A percentile compares a stretch with the other conserved stretches of the same genome.
phyloP scores from a whole-genome alignment of 805 yeast species.

The Metschnikowia picachoensis region DNA sequence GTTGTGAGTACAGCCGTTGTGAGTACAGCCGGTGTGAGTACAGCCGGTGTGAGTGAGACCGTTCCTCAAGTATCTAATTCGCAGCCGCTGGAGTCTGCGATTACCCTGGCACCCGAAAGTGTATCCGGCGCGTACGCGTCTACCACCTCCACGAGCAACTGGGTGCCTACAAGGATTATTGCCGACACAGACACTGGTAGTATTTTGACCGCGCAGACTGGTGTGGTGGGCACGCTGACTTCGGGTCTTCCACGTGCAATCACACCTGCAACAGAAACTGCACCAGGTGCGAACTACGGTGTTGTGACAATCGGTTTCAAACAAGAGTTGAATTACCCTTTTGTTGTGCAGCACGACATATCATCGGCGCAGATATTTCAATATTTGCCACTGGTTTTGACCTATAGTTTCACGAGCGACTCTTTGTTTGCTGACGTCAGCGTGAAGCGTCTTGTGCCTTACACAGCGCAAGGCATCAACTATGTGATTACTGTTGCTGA shows the following conservation, averaged over 20 bases:
- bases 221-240: conserved; percentile 19
- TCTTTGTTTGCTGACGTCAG: conserved; percentile 38
- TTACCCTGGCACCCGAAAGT: background rate
- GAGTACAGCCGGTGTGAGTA: no score
- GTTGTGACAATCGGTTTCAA: conserved; percentile 76
- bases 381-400: conserved; percentile 73
- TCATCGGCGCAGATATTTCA: conserved; percentile 83
- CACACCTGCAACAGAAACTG: conserved; percentile 56
- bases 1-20: no score
- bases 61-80: background rate
- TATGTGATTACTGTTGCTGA: conserved; percentile 87
- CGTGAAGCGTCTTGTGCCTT: conserved; percentile 74
- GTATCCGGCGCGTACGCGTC: conserved; percentile 3
- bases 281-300: conserved; percentile 44
- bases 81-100: background rate
- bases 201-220: conserved; percentile 4
- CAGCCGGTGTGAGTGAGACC: background rate
- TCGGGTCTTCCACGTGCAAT: conserved; percentile 73
- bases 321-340: conserved; percentile 75
- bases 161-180: conserved; percentile 37
- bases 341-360: conserved; percentile 66
- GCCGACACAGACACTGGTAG: conserved; percentile 20
- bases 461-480: conserved; percentile 44
- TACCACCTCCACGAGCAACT: conserved; percentile 18
- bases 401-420: conserved; percentile 50